These are phyloP conservation scores for Fusarium clavum DNA, from an alignment of 2,329 filamentous ascomycete genomes.

Conservation along the genomic window DNA sequence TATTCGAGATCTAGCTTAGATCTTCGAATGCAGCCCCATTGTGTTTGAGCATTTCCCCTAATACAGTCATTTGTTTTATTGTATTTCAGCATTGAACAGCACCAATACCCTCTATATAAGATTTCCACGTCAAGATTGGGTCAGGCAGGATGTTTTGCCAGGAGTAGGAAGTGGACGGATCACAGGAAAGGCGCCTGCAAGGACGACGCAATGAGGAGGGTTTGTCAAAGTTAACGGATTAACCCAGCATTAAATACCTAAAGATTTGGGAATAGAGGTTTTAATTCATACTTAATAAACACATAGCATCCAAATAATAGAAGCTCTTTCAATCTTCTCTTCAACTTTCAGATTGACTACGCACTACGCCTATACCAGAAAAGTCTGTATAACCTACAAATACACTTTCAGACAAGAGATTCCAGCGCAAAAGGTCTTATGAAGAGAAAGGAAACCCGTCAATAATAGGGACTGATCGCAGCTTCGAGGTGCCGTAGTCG, in stretches of 20 bases:
- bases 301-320: background rate
- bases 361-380: background rate
- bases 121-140: constrained; percentile 14
- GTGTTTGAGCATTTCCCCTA: background rate
- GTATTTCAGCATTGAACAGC: constrained; percentile 13
- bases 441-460: background rate
- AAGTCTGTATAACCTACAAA: background rate
- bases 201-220: background rate
- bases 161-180: background rate
- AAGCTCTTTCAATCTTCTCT: background rate
- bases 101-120: constrained; percentile 25
- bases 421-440: background rate
- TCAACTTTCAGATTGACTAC: background rate
- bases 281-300: constrained; percentile 8
- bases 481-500: background rate
- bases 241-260: background rate
- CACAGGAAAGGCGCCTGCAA: background rate
- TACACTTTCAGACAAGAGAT: background rate
- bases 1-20: background rate
- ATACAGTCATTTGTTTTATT: constrained; percentile 4
- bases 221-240: background rate
- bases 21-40: background rate
- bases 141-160: constrained; percentile 1
- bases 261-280: constrained; percentile 2
- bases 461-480: background rate